Evolutionary conservation across 495 filamentous ascomycete genomes (phyloP), one percentile per base, ranked within the genome.

Genomic region (Neurospora tetrasperma): DNA sequence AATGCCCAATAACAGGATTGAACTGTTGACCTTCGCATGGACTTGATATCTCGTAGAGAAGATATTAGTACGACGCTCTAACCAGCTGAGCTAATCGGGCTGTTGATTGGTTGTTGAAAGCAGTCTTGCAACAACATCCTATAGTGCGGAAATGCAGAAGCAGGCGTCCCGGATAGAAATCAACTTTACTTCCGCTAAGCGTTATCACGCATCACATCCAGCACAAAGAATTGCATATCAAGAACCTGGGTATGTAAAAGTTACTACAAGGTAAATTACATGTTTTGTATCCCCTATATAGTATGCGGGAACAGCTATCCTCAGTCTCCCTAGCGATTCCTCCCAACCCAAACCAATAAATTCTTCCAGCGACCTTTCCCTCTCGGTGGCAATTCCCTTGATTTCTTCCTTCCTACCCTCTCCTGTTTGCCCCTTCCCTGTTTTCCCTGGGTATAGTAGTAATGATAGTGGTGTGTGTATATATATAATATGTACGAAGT

Each of bases 1-100:
- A 6, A 38, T 38, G 35, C 35, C 35, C 35, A 38, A 38, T 38
- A 38, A 38, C 35, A 38, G 35, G 35, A 38, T 38, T 38, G 35
- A 38, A 38, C 35, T 38, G 35, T 38, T 38, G 35, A 38, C 35
- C 35, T 38, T 38, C 35, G 35, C 35, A 38, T 38, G 35, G 35
- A 38, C 35, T 38, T 38, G 35, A 38, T 38, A 38, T 38, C 35
- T 38, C 35, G 35, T 38, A 5, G 35, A 38, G 35, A 38, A 38
- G 35, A 38, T 38, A 38, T 38, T 38, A 38, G 35, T 38, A 38
- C 35, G 35, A 38, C 54, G 54, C 54, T 66, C 54, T 66, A 66
- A 66, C 54, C 54, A 66, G 54, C 54, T 66, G 54, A 66, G 54
- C 54, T 66, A 66, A 66, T 66, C 54, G 54, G 54, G 54, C 54